Evolutionary conservation across 305 asterid genomes (phyloP), one percentile per base, ranked within the genome.

Genomic region (Ilex paraguariensis): DNA sequence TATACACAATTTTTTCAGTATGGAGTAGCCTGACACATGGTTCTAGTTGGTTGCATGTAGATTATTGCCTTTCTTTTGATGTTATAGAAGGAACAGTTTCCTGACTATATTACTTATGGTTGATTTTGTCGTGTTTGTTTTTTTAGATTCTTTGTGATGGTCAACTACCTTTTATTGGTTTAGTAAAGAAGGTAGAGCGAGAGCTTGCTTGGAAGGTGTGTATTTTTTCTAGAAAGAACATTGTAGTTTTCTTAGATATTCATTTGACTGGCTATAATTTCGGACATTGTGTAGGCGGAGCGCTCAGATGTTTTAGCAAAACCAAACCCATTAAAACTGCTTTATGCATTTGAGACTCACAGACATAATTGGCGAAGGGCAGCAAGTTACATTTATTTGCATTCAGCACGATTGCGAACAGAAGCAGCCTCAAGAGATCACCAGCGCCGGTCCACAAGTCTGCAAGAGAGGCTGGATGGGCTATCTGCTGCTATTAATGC

Each of bases 131-230:
- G 16, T 73, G 61, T 48, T 54, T 16, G 70, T 73, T 62, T 67
- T 67, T 70, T 58, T 86, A 93, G 99, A 76, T 93, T 73, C 91
- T 93, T 68, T 93, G 99, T 77, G 77, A 90, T 77, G 97, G 97
- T 60, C 92, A 86, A 80, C 84, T 93, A 56, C 97, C 99, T 8
- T 81, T 93, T 79, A 83, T 90, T 82, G 95, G 99, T 66, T 82
- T 90, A 66, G 82, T 75, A 60, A 96, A 93, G 64, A 93, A 84
- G 80, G 97, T 87, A 53, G 97, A 84, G 80, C 82, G 79, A 61
- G 99, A 93, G 87, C 99, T 93, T 77, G 87, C 83, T 71, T 83
- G 96, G 96, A 93, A 90, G 99, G 99, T 93, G 63, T 74, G 80
- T 57, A 21, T 21, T 21, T 21, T 5, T 6, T 64, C 60, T 65